Evolutionary conservation across 148 eudicot genomes (phyloP).

Genomic region (Chenopodium berlandieri): DNA sequence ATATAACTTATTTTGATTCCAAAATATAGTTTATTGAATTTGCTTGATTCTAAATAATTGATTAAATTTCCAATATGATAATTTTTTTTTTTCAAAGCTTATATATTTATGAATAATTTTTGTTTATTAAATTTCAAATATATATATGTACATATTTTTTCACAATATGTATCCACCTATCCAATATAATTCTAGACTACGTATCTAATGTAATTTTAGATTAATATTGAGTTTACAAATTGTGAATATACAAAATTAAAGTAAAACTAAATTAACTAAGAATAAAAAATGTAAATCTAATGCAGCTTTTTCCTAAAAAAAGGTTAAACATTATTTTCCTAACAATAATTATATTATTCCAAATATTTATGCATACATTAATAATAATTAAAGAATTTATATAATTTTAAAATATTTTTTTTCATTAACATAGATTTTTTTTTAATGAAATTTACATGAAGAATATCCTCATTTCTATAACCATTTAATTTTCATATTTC

Average conservation of each 20-base stretch:
- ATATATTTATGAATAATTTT: neutral
- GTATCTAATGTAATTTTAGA: neutral
- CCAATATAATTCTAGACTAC: neutral
- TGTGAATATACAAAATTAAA: neutral
- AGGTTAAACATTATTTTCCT: neutral
- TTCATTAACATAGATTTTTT: neutral
- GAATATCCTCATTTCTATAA: neutral
- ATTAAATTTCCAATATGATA: too few relatives aligned
- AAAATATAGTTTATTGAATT: too few relatives aligned
- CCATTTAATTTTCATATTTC: neutral
- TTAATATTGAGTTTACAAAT: neutral
- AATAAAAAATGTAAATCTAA: neutral
- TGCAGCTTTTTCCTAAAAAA: neutral
- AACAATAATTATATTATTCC: neutral
- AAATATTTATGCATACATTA: neutral
- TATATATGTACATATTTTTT: neutral
- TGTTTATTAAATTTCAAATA: neutral
- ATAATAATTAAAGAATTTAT: too few relatives aligned
- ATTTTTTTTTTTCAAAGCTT: neutral
- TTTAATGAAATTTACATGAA: neutral
- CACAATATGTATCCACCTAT: neutral
- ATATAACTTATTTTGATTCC: neutral
- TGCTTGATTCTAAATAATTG: neutral
- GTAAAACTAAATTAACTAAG: neutral
- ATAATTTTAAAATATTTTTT: too few relatives aligned